Evolutionary conservation across 495 filamentous ascomycete genomes (phyloP), one percentile per base, ranked within the genome.

Genomic region (Penicillium parvum): DNA sequence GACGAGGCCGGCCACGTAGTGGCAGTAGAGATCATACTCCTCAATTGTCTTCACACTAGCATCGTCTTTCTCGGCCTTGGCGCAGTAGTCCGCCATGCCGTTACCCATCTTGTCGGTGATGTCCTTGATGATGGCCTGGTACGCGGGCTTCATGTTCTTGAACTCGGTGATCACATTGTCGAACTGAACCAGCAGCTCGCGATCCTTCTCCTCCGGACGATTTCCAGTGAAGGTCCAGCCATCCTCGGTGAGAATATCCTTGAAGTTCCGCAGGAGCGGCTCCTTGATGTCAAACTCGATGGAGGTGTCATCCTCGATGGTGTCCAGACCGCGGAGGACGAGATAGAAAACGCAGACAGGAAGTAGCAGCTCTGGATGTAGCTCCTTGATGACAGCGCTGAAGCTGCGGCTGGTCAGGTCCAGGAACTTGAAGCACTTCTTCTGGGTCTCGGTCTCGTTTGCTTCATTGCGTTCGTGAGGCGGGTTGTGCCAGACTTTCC

Each of bases 271-370:
- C 22, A 98, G 72, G 29, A 96, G 65, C 3, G 89, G 88, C 63
- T 92, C 90, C 72, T 98, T 98, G 47, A 75, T 79, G 42, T 73
- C 72, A 7, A 89, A 65, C 1, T 82, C 73, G 39, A 98, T 82
- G 3, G 92, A 95, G 79, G 96, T 97, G 65, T 98, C 92, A 75
- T 98, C 92, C 66, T 98, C 92, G 43, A 98, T 88, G 14, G 92
- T 98, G 61, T 98, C 92, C 33, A 98, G 76, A 7, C 85, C 94
- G 37, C 92, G 83, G 10, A 98, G 75, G 23, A 85, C 79, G 25
- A 98, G 74, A 67, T 98, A 98, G 76, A 98, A 98, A n/a, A 97
- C 73, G 37, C 79, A 81, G 32, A 98, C 75, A 2, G 94, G 88
- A 25, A 96, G 76, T 16, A 97, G 81, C 12, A 98, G 77, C 65